These are phyloP conservation scores for Moesziomyces parantarcticus DNA, from an alignment of 1,284 basidiomycete genomes.

Conservation along the genomic window DNA sequence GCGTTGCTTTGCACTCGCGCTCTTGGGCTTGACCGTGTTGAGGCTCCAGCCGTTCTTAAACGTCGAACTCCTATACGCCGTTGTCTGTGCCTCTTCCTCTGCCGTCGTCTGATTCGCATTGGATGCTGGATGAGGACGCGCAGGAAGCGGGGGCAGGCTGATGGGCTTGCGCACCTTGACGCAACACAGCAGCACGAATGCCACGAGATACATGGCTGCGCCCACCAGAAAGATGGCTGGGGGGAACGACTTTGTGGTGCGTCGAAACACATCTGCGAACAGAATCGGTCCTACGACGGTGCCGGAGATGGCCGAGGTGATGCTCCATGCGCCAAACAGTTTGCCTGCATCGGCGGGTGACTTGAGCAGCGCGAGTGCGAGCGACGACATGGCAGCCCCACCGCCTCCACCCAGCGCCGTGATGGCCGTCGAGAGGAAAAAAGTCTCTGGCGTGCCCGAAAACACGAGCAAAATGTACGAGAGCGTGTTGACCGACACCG, in stretches of 20 bases:
- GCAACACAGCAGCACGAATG: slow-evolving; percentile 32
- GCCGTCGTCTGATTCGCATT: not conserved
- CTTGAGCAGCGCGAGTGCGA: slow-evolving; percentile 60
- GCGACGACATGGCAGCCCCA: slow-evolving; percentile 62
- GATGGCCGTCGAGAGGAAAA: slow-evolving; percentile 43
- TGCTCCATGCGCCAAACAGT: slow-evolving; percentile 65
- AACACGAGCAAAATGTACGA: slow-evolving; percentile 42
- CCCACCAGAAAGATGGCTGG: slow-evolving; percentile 55
- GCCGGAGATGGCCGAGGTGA: slow-evolving; percentile 56
- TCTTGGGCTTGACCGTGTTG: slow-evolving; percentile 12
- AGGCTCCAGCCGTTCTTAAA: slow-evolving; percentile 31
- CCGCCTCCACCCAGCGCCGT: slow-evolving; percentile 56
- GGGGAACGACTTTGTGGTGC: slow-evolving; percentile 44
- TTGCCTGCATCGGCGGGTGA: slow-evolving; percentile 61
- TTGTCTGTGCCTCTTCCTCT: slow-evolving; percentile 5
- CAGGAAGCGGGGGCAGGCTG: slow-evolving; percentile 50
- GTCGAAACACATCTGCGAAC: slow-evolving; percentile 55
- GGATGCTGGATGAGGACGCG: slow-evolving; percentile 32
- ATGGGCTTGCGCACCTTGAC: slow-evolving; percentile 55
- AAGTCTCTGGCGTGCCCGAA: slow-evolving; percentile 30
- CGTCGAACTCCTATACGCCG: slow-evolving; percentile 19
- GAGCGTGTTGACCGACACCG: slow-evolving; percentile 30
- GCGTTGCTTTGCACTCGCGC: not conserved
- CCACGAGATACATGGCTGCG: slow-evolving; percentile 34
- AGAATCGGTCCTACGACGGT: slow-evolving; percentile 62